Conservation (phyloP, 306 rosid genomes). For the Rubus parviflorus region DNA sequence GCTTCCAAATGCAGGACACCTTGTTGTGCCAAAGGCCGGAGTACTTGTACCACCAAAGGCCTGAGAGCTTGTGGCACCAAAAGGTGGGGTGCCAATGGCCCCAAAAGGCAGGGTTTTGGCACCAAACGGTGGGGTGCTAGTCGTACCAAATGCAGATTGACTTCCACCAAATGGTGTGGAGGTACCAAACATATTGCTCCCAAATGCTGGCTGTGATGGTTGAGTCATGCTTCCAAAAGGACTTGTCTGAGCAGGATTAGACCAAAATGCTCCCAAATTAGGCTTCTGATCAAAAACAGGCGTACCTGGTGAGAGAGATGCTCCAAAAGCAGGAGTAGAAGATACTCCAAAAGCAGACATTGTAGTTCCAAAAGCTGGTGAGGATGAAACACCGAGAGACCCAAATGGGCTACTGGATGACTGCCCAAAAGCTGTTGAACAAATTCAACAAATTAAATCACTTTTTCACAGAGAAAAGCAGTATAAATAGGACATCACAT, state of each 20-base stretch:
- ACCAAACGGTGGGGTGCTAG: constrained; percentile 8
- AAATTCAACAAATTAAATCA: constrained; percentile 11
- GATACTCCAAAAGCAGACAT: constrained; percentile 69
- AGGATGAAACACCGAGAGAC: constrained; percentile 60
- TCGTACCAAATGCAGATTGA: neutral
- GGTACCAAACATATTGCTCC: constrained; percentile 79
- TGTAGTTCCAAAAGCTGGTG: constrained; percentile 71
- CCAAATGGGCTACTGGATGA: constrained; percentile 74
- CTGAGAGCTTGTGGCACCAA: constrained; percentile 31
- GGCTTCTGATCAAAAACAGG: constrained; percentile 84
- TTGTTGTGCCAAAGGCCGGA: constrained; percentile 29
- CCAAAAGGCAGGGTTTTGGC: too few species aligned
- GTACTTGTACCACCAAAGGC: constrained; percentile 32
- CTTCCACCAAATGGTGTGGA: constrained; percentile 18
- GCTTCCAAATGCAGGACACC: constrained; percentile 44
- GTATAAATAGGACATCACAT: neutral
- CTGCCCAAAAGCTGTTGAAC: constrained; percentile 78
- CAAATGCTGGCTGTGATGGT: constrained; percentile 82
- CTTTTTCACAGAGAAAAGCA: neutral
- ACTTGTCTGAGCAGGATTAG: constrained; percentile 65
- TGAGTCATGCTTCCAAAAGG: constrained; percentile 71
- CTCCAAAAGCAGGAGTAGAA: constrained; percentile 57
- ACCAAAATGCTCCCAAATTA: constrained; percentile 76
- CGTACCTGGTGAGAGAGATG: constrained; percentile 39
- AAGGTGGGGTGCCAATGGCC: too few species aligned